Percentiles rank a stretch among this genome's conserved stretches.
Conservation (phyloP, 2,329 filamentous ascomycete species). For the Penicillium digitatum region DNA sequence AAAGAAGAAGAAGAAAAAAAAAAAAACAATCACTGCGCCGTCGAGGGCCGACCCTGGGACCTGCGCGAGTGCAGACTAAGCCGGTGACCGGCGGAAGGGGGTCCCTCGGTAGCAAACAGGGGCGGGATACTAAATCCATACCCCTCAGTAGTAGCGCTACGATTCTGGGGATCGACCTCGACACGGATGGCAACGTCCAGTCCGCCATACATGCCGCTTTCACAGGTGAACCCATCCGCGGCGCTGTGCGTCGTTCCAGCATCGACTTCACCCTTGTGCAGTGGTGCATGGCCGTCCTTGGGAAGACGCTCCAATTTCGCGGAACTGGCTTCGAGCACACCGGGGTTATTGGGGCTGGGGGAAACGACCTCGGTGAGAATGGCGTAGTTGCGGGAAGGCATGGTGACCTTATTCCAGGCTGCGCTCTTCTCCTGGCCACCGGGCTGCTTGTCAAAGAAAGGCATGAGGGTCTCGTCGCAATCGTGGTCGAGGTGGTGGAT, state of each 20-base stretch:
- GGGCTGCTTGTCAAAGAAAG: slow-evolving; percentile 60
- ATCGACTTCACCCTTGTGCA: slow-evolving; percentile 71
- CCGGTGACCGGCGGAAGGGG: slow-evolving; percentile 11
- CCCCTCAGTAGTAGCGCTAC: slow-evolving; percentile 42
- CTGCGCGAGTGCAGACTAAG: slow-evolving; percentile 21
- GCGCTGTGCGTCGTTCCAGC: slow-evolving; percentile 77
- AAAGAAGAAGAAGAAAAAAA: not conserved
- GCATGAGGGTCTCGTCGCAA: slow-evolving; percentile 62
- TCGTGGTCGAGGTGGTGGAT: slow-evolving; percentile 61
- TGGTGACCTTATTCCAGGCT: slow-evolving; percentile 76
- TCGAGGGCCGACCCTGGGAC: slow-evolving; percentile 22
- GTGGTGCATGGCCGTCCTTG: slow-evolving; percentile 64
- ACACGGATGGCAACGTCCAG: slow-evolving; percentile 46
- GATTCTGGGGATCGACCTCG: slow-evolving; percentile 45
- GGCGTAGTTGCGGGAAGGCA: slow-evolving; percentile 65
- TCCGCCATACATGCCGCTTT: slow-evolving; percentile 39
- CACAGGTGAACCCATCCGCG: slow-evolving; percentile 48
- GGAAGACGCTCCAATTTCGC: slow-evolving; percentile 32
- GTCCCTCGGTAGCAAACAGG: slow-evolving; percentile 18
- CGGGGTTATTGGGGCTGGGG: slow-evolving; percentile 22
- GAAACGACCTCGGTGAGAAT: slow-evolving; percentile 54
- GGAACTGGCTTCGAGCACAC: slow-evolving; percentile 12
- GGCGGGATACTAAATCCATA: slow-evolving; percentile 45
- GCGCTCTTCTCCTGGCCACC: slow-evolving; percentile 60
- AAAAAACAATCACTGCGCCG: slow-evolving; percentile 13